Conservation (phyloP, 306 rosid genomes). For the Argentina anserina region DNA sequence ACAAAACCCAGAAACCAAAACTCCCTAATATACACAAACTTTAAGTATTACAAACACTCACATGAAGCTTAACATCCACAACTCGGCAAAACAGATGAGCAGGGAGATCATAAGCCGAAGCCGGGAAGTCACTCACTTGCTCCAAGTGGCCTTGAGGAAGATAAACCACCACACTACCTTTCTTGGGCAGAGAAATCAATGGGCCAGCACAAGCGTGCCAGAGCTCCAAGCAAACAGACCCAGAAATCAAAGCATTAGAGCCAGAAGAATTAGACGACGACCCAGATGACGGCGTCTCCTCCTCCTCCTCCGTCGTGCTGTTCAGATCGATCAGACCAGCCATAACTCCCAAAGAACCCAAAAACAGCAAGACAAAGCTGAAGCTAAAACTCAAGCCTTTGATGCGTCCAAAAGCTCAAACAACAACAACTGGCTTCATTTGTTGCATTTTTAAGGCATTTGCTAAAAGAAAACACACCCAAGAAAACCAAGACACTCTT, state of each 20-base stretch:
- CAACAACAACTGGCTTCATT: background rate
- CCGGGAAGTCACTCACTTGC: constrained; percentile 62
- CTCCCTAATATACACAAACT: background rate
- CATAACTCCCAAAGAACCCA: constrained; percentile 29
- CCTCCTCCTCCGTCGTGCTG: constrained; percentile 69
- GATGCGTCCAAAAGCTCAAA: background rate
- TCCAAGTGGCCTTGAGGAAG: constrained; percentile 93
- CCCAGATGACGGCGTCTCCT: constrained; percentile 59
- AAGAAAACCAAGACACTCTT: background rate
- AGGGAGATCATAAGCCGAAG: constrained; percentile 58
- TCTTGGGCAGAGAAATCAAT: constrained; percentile 79
- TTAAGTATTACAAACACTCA: constrained; percentile 26
- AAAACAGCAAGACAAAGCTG: background rate
- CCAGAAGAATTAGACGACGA: constrained; percentile 52
- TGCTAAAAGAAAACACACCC: constrained; percentile 56
- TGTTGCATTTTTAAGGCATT: constrained; percentile 38
- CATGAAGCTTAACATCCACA: constrained; percentile 89
- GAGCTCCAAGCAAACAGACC: constrained; percentile 85
- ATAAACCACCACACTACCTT: constrained; percentile 80
- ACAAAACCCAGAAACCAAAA: constrained; percentile 17
- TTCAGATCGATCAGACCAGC: constrained; percentile 95
- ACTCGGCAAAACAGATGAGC: constrained; percentile 94
- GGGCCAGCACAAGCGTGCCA: constrained; percentile 99
- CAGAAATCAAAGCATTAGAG: constrained; percentile 37
- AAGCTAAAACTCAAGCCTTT: background rate